Evolutionary conservation across 495 filamentous ascomycete genomes (phyloP), one percentile per base, ranked within the genome.

Genomic region (Clavariopsis aquatica): DNA sequence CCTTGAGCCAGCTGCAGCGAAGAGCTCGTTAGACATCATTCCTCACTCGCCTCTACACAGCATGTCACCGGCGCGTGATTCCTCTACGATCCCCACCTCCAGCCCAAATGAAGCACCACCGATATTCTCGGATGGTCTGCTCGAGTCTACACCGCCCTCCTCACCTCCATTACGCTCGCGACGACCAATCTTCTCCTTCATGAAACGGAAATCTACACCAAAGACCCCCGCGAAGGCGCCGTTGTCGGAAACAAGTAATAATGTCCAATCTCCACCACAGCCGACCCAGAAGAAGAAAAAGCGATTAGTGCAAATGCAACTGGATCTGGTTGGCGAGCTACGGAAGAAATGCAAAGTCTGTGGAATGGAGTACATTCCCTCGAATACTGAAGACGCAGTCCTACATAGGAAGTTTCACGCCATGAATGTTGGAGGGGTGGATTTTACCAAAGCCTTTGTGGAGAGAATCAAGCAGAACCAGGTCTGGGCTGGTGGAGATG

Each of bases 351-450:
- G 88, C 73, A 77, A 76, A 36, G 77, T 76, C 1, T 91, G 88
- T 71, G 84, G 82, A 0, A 91, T 91, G 88, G 85, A 87, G 60
- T 91, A 90, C 71, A 79, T 87, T 41, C 82, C 86, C 13, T 88
- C 86, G 0, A 83, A 85, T 23, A 76, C 77, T 43, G 87, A 89
- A 66, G 88, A 91, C 64, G 78, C 80, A 34, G 80, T 79, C 1
- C 69, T 89, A 36, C 88, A 91, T 69, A 84, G 82, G 68, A 87
- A 85, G 57, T 89, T 85, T 66, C 89, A 90, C 73, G 83, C 81
- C 41, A 84, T 85, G 78, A 86, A 87, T 55, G 77, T 81, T 7
- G 82, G 82, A 27, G 88, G 88, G 34, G 80, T 89, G 27, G 85
- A 88, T 58, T 75, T 90, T 47, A 81, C 80, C 28, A 85, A 84